phyloP scores from a whole-genome alignment of 192 early-diverging fungal species.

The Entomortierella lignicola region DNA sequence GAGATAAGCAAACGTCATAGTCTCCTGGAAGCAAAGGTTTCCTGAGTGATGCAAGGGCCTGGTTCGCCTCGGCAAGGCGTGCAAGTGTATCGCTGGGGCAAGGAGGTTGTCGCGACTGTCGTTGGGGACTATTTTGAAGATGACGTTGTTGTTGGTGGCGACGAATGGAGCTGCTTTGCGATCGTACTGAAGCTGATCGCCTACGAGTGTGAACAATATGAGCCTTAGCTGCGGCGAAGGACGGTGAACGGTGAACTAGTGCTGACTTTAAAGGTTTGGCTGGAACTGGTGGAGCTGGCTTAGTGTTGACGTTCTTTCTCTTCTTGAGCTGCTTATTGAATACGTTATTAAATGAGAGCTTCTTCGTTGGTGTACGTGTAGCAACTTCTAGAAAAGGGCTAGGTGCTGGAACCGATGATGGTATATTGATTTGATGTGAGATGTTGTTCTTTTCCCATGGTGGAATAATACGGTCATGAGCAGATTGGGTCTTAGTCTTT shows the following conservation, averaged over 20 bases:
- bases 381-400: not conserved
- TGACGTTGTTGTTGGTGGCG: not conserved
- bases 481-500: not conserved
- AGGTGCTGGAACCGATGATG: not conserved
- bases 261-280: conserved; percentile 40
- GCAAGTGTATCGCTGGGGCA: conserved; percentile 6
- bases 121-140: conserved; percentile 4
- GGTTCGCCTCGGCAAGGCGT: conserved; percentile 32
- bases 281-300: not conserved
- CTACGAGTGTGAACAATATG: conserved; percentile 25
- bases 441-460: conserved; percentile 3
- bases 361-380: conserved; percentile 2
- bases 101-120: not conserved
- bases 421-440: not conserved
- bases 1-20: conserved; percentile 10
- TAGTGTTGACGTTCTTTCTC: conserved; percentile 3
- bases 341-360: conserved; percentile 31
- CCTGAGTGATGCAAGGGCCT: conserved; percentile 12
- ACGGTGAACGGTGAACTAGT: conserved; percentile 23
- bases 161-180: conserved; percentile 16
- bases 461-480: not conserved
- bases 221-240: not conserved
- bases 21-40: not conserved
- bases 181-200: conserved; percentile 27
- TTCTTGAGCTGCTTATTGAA: conserved; percentile 24